phyloP scores from a whole-genome alignment of 2,329 filamentous ascomycete species.

The Diaporthe citriasiana region DNA sequence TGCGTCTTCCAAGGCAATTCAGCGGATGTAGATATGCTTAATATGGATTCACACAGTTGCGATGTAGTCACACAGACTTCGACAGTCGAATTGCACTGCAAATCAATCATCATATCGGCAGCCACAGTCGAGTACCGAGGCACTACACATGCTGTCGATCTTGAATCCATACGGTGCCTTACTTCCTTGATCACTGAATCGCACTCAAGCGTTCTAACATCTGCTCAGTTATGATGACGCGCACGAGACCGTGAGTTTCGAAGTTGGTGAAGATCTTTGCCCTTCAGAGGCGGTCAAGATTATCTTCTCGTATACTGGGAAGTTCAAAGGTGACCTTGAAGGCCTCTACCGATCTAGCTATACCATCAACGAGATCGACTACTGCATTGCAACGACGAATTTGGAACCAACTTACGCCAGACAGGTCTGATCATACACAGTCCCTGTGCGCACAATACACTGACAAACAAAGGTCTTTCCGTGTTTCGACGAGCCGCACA shows the following conservation, averaged over 20 bases:
- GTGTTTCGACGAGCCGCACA: slow-evolving; percentile 97
- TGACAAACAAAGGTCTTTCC: slow-evolving; percentile 95
- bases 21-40: not conserved
- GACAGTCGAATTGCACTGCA: not conserved
- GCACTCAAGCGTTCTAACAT: not conserved
- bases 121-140: not conserved
- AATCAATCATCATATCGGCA: not conserved
- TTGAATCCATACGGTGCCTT: not conserved
- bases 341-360: slow-evolving; percentile 92
- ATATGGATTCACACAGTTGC: not conserved
- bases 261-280: not conserved
- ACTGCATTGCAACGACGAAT: slow-evolving; percentile 82
- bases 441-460: slow-evolving; percentile 92
- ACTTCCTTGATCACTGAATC: not conserved
- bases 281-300: slow-evolving; percentile 63
- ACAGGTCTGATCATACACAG: slow-evolving; percentile 69
- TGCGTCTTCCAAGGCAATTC: too few relatives aligned
- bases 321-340: slow-evolving; percentile 93
- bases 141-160: not conserved
- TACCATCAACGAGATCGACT: slow-evolving; percentile 81
- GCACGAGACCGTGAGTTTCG: not conserved
- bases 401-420: slow-evolving; percentile 71
- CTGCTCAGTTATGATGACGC: not conserved
- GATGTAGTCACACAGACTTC: not conserved
- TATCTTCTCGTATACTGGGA: slow-evolving; percentile 75